These are phyloP conservation scores for Tetrastigma voinierianum DNA, from an alignment of 164 flowering plant genomes.

Conservation along the genomic window DNA sequence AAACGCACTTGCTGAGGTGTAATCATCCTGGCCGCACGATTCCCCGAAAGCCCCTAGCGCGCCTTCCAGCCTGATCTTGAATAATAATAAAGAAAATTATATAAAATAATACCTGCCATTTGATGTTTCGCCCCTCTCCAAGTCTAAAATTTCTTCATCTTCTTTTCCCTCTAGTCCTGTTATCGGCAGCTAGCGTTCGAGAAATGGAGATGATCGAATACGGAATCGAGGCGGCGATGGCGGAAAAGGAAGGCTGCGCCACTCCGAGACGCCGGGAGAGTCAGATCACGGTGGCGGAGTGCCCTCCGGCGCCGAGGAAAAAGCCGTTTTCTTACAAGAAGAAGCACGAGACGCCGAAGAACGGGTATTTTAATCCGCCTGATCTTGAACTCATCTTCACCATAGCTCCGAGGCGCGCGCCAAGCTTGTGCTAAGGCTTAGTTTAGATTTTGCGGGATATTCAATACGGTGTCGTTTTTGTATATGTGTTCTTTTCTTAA, in stretches of 20 bases:
- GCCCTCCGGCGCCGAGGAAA: slow-evolving; percentile 47
- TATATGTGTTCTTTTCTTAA: too few species aligned
- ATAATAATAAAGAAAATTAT: not conserved
- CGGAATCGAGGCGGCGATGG: not conserved
- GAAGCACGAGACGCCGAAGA: slow-evolving; percentile 26
- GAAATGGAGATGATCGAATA: not conserved
- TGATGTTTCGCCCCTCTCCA: too few species aligned
- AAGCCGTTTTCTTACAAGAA: slow-evolving; percentile 17
- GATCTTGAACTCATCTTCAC: slow-evolving; percentile 39
- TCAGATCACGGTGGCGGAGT: slow-evolving; percentile 29
- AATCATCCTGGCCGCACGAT: not conserved
- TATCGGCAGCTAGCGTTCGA: not conserved
- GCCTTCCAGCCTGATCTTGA: slow-evolving; percentile 11
- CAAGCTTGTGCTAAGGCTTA: slow-evolving; percentile 10
- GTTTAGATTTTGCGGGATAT: too few species aligned
- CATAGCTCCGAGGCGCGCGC: not conserved
- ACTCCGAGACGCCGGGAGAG: slow-evolving; percentile 38
- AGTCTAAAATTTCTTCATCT: not conserved
- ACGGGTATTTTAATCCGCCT: slow-evolving; percentile 40
- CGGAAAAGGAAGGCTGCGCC: slow-evolving; percentile 22
- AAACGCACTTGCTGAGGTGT: not conserved
- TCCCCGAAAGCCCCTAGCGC: not conserved
- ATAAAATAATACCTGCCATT: too few species aligned
- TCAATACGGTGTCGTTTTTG: too few species aligned
- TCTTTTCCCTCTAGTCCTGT: not conserved